A percentile compares a stretch with the other conserved stretches of the same genome.
phyloP scores from a whole-genome alignment of 768 basidiomycete species.

The Candolleomyces aberdarensis region DNA sequence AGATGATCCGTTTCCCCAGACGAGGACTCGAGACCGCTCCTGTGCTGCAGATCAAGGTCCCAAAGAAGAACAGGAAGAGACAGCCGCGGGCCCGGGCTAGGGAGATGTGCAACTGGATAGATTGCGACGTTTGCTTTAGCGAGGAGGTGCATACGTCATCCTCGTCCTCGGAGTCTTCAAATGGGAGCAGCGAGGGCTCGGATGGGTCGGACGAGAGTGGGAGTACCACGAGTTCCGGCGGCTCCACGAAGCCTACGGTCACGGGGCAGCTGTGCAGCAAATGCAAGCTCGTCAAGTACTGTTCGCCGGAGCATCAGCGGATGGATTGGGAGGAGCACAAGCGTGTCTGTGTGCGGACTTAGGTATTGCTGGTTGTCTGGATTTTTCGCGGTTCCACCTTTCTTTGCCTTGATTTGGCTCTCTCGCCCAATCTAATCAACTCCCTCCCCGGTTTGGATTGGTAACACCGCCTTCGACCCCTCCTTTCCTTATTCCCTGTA shows the following conservation, averaged over 20 bases:
- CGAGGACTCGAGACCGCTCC: conserved; percentile 58
- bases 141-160: conserved; percentile 29
- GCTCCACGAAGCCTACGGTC: conserved; percentile 20
- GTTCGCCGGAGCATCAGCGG: conserved; percentile 69
- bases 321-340: conserved; percentile 79
- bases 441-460: too few species aligned
- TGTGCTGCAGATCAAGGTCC: conserved; percentile 53
- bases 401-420: too few species aligned
- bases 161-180: background rate
- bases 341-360: conserved; percentile 48
- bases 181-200: conserved; percentile 23
- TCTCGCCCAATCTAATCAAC: too few species aligned
- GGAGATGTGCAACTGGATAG: conserved; percentile 84
- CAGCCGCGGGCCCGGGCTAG: conserved; percentile 44
- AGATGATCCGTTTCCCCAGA: conserved; percentile 78
- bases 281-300: conserved; percentile 77
- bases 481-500: too few species aligned
- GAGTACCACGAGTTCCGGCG: background rate
- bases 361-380: background rate
- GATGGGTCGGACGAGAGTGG: conserved; percentile 20
- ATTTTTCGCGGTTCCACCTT: too few species aligned
- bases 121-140: conserved; percentile 61
- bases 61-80: conserved; percentile 25
- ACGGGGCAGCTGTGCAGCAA: conserved; percentile 68
- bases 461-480: too few species aligned